Base-by-base conservation (phyloP, 257 asterid genomes). In the Ajuga chamaepitys region DNA sequence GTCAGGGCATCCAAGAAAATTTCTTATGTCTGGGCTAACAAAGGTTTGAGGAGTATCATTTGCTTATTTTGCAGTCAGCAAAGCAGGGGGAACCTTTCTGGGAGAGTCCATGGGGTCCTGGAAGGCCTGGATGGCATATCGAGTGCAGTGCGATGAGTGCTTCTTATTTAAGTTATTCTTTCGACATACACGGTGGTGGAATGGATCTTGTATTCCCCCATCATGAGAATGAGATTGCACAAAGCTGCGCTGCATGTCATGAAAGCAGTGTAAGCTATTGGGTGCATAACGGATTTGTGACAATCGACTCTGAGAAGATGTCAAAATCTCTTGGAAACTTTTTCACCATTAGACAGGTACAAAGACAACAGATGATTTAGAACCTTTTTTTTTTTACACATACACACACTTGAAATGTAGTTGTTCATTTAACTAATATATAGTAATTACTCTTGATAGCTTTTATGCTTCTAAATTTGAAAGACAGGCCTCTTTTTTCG, bases 111-210 rank as follows among this genome's bases (percentile, higher is more conserved):
- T 93, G 98, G 98, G 98, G 98, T 68, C 95, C 91, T 72, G 98
- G 98, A 74, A 89, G 97, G 80, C 98, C 97, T 66, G 99, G 97
- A 74, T 93, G 99, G 97, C 99, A 93, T 81, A 93, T 93, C 17
- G 99, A 93, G 72, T 93, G 99, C 81, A 93, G 99, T 76, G 99
- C 97, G 44, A 93, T 89, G 99, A 93, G 99, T 75, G 96, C 96
- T 74, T 80, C 95, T 54, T 87, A 89, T 76, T 83, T 93, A 58
- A 85, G 99, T 48, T 70, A 81, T 75, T 74, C 97, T 60, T 93
- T 93, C 32, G 99, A 93, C 85, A 89, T 93, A 60, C 99, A 93
- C 64, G 99, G 99, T 54, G 99, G 99, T 51, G 99, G 99, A 50
- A 87, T 93, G 95, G 99, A 93, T 84, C 97, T 93, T 21, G 74